Conservation (phyloP, 2,329 filamentous ascomycete genomes). For the Ophioceras dolichostomum region DNA sequence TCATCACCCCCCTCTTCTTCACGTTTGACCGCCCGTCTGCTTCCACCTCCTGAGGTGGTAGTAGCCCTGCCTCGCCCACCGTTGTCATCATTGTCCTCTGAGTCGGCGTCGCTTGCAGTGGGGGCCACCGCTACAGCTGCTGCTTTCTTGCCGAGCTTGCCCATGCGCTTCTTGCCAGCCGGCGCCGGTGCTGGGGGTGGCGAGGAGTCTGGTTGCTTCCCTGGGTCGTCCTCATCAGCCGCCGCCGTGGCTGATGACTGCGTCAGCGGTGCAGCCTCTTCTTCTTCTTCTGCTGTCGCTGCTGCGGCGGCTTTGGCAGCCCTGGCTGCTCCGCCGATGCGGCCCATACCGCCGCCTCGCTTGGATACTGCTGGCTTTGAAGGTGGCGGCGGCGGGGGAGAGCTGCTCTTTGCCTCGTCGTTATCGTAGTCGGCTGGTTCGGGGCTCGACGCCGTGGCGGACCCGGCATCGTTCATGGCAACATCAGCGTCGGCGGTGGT, state of each 20-base stretch:
- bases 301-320: too few species aligned
- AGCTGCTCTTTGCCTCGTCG: too few species aligned
- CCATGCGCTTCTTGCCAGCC: slow-evolving; percentile 18
- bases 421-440: slow-evolving; percentile 16
- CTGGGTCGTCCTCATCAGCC: not conserved
- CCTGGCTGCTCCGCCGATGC: slow-evolving; percentile 24
- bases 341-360: slow-evolving; percentile 24
- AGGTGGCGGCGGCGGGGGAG: slow-evolving; percentile 18
- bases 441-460: slow-evolving; percentile 30
- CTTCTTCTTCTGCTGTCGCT: not conserved
- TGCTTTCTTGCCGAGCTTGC: slow-evolving; percentile 21
- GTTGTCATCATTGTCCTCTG: slow-evolving; percentile 8
- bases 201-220: slow-evolving; percentile 6
- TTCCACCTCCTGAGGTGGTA: slow-evolving; percentile 9
- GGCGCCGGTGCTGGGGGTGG: too few species aligned
- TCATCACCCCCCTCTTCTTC: too few species aligned
- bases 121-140: slow-evolving; percentile 2
- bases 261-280: not conserved
- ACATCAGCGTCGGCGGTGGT: slow-evolving; percentile 9
- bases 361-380: slow-evolving; percentile 11
- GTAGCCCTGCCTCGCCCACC: not conserved
- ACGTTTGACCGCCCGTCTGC: too few species aligned
- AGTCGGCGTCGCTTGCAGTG: slow-evolving; percentile 3
- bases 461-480: not conserved
- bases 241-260: not conserved